Evolutionary conservation across 1,284 basidiomycete species (phyloP).

Genomic region (Naganishia liquefaciens): DNA sequence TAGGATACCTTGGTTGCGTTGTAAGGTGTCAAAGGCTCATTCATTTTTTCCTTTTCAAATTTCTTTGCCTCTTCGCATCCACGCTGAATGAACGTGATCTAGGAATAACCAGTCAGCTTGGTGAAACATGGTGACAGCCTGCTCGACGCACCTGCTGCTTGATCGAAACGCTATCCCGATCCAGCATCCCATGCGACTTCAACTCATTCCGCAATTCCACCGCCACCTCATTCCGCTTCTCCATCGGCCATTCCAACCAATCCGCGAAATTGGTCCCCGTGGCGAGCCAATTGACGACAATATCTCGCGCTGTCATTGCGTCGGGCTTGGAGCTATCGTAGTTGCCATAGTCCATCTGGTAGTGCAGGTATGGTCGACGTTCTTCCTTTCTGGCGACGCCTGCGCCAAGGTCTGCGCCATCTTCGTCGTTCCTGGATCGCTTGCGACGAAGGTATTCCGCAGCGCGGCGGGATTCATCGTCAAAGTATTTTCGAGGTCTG

Average conservation of each 20-base stretch:
- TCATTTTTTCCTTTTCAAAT: slow-evolving; percentile 22
- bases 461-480: slow-evolving; percentile 14
- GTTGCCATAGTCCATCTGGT: slow-evolving; percentile 23
- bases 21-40: slow-evolving; percentile 20
- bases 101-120: background rate
- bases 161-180: slow-evolving; percentile 16
- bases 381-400: slow-evolving; percentile 14
- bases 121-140: background rate
- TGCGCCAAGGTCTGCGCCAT: background rate
- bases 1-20: slow-evolving; percentile 25
- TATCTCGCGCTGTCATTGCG: slow-evolving; percentile 20
- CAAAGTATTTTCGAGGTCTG: slow-evolving; percentile 23
- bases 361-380: slow-evolving; percentile 20
- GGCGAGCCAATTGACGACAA: slow-evolving; percentile 23
- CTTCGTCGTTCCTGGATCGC: slow-evolving; percentile 1
- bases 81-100: slow-evolving; percentile 23
- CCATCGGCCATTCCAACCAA: slow-evolving; percentile 19
- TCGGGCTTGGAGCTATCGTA: slow-evolving; percentile 20
- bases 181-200: slow-evolving; percentile 24
- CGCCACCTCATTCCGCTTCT: slow-evolving; percentile 24
- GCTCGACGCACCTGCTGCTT: slow-evolving; percentile 21
- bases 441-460: slow-evolving; percentile 10
- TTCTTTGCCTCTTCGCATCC: slow-evolving; percentile 26
- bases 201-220: slow-evolving; percentile 13
- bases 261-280: slow-evolving; percentile 9